These are phyloP conservation scores for Colletotrichum phormii DNA, from an alignment of 2,329 filamentous ascomycete genomes.

Conservation along the genomic window DNA sequence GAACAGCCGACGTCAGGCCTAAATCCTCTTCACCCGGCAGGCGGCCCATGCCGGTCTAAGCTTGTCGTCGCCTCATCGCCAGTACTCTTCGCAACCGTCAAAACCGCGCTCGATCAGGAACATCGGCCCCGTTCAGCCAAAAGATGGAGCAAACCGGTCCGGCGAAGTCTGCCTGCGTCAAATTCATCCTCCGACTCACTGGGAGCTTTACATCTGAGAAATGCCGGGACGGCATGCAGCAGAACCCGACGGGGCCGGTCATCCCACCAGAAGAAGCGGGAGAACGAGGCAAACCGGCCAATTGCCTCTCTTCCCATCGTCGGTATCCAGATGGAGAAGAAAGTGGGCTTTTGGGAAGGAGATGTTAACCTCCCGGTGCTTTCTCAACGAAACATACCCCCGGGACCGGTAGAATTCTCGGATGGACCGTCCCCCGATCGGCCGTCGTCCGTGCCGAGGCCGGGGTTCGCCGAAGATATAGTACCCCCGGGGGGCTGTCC, in stretches of 20 bases:
- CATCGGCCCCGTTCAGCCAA: neutral
- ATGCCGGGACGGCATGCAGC: conserved; percentile 21
- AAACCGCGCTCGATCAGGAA: neutral
- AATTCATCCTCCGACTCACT: conserved; percentile 7
- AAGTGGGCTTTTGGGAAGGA: neutral
- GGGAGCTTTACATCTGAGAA: conserved; percentile 16
- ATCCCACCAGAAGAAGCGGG: neutral
- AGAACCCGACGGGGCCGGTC: neutral
- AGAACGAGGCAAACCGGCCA: conserved; percentile 2
- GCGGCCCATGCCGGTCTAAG: neutral
- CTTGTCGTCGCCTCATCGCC: neutral
- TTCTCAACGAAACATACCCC: too few species aligned
- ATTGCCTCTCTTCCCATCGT: neutral
- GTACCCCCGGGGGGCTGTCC: too few species aligned
- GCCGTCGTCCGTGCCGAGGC: neutral
- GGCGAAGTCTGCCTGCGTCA: too few species aligned
- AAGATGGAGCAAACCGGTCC: too few species aligned
- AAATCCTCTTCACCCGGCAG: neutral
- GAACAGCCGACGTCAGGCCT: neutral
- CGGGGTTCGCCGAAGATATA: neutral
- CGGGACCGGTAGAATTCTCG: neutral
- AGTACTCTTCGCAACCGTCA: neutral
- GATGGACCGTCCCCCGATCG: neutral
- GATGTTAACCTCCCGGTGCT: neutral
- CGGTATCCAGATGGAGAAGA: neutral